These are phyloP conservation scores for Beta macrorhiza DNA, from an alignment of 179 eudicot genomes.

Conservation along the genomic window DNA sequence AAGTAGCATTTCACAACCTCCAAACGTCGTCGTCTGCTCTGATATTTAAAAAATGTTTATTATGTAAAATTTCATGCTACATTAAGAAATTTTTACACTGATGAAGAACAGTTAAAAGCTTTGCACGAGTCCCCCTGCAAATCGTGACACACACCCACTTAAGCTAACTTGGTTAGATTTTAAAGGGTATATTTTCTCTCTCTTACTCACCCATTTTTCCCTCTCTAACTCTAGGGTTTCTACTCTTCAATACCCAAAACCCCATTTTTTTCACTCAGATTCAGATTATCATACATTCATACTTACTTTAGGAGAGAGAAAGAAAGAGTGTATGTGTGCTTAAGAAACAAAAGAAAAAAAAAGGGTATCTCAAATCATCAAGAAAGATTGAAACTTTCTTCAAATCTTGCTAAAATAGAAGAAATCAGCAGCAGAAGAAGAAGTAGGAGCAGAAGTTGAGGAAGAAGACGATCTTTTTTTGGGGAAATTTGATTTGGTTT, in stretches of 20 bases:
- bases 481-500: neutral
- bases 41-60: too few species aligned
- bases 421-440: neutral
- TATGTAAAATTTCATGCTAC: too few species aligned
- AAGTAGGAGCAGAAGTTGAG: neutral
- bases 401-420: constrained; percentile 4
- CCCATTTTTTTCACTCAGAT: constrained; percentile 13
- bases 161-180: constrained; percentile 8
- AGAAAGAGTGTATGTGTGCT: neutral
- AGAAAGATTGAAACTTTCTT: constrained; percentile 15
- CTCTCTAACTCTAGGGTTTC: constrained; percentile 26
- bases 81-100: neutral
- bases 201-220: neutral
- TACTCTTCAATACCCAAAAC: constrained; percentile 3
- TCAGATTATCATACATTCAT: neutral
- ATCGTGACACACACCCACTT: constrained; percentile 3
- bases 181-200: constrained; percentile 16
- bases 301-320: neutral
- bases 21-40: too few species aligned
- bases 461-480: neutral
- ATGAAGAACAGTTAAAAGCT: neutral
- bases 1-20: too few species aligned
- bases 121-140: constrained; percentile 11
- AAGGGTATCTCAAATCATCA: neutral
- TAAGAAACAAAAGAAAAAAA: neutral